Percentiles rank a stretch among this genome's conserved stretches.
phyloP scores from a whole-genome alignment of 2,329 filamentous ascomycete species.

The Phaeophleospora eucalypticola region DNA sequence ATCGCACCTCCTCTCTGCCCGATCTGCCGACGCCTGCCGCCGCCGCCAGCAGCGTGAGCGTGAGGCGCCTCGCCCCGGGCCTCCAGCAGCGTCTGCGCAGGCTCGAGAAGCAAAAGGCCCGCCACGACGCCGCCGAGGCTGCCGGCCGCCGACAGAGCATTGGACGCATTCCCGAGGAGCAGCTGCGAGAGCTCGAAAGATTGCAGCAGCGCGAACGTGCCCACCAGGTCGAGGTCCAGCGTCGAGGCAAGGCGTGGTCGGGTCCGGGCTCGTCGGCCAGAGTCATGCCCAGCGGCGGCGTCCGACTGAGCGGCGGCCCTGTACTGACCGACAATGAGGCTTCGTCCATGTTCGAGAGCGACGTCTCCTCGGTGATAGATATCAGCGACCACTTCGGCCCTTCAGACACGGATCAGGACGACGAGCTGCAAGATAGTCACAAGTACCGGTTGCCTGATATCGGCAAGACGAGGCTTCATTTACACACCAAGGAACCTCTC shows the following conservation, averaged over 20 bases:
- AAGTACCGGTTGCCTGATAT: slow-evolving; percentile 71
- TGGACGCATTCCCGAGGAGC: slow-evolving; percentile 66
- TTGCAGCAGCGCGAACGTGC: slow-evolving; percentile 49
- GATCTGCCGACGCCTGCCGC: no score
- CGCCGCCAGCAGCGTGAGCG: no score
- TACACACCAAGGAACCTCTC: slow-evolving; percentile 30
- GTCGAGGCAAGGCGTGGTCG: slow-evolving; percentile 69
- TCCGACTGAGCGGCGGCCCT: slow-evolving; percentile 28
- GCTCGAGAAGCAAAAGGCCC: slow-evolving; percentile 36
- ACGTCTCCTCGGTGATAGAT: slow-evolving; percentile 45
- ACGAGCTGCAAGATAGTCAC: slow-evolving; percentile 58
- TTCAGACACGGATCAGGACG: slow-evolving; percentile 48
- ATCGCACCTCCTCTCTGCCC: no score
- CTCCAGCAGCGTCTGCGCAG: slow-evolving; percentile 43
- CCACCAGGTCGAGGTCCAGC: slow-evolving; percentile 55
- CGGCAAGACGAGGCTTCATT: slow-evolving; percentile 53
- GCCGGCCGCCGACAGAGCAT: slow-evolving; percentile 42
- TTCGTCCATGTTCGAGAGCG: slow-evolving; percentile 39
- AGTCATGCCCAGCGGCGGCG: slow-evolving; percentile 27
- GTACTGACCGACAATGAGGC: slow-evolving; percentile 37
- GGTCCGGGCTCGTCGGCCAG: slow-evolving; percentile 37
- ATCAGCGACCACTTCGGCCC: slow-evolving; percentile 53
- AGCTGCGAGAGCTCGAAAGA: slow-evolving; percentile 65
- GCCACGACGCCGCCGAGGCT: slow-evolving; percentile 34
- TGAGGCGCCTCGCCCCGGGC: slow-evolving; percentile 38